Conservation (phyloP, 2,329 filamentous ascomycete genomes). For the Alternaria novae-zelandiae region DNA sequence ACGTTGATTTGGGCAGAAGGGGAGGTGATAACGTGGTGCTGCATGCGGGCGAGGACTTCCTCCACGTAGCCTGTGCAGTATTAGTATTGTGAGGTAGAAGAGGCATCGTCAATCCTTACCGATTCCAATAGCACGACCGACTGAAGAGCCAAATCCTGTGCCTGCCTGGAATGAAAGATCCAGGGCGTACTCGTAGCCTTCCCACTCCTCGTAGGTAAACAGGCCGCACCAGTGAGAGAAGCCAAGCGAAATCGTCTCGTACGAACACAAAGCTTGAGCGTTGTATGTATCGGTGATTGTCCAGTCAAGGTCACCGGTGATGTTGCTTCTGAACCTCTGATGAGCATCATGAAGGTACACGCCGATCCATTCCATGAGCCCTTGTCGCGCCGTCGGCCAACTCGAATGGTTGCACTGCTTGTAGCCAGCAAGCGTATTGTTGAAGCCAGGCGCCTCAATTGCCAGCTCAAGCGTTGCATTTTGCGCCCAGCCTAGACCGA, state of each 20-base stretch:
- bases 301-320: slow-evolving; percentile 49
- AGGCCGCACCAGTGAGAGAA: slow-evolving; percentile 76
- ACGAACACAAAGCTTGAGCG: slow-evolving; percentile 76
- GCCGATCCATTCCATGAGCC: slow-evolving; percentile 64
- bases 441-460: slow-evolving; percentile 68
- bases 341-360: slow-evolving; percentile 72
- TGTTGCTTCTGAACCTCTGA: slow-evolving; percentile 62
- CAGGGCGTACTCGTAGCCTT: slow-evolving; percentile 72
- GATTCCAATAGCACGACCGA: slow-evolving; percentile 73
- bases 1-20: slow-evolving; percentile 62
- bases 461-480: slow-evolving; percentile 76
- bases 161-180: slow-evolving; percentile 70
- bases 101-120: slow-evolving; percentile 56
- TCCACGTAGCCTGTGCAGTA: slow-evolving; percentile 59
- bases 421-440: slow-evolving; percentile 74
- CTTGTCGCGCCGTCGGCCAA: slow-evolving; percentile 55
- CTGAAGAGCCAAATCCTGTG: slow-evolving; percentile 68
- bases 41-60: slow-evolving; percentile 73
- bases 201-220: slow-evolving; percentile 78
- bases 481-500: slow-evolving; percentile 74
- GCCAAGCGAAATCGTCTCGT: slow-evolving; percentile 78
- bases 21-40: slow-evolving; percentile 63
- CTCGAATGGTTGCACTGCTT: slow-evolving; percentile 69
- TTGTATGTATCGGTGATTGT: slow-evolving; percentile 55
- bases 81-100: not conserved